phyloP scores from a whole-genome alignment of 805 yeast species.

The Candida anglica region DNA sequence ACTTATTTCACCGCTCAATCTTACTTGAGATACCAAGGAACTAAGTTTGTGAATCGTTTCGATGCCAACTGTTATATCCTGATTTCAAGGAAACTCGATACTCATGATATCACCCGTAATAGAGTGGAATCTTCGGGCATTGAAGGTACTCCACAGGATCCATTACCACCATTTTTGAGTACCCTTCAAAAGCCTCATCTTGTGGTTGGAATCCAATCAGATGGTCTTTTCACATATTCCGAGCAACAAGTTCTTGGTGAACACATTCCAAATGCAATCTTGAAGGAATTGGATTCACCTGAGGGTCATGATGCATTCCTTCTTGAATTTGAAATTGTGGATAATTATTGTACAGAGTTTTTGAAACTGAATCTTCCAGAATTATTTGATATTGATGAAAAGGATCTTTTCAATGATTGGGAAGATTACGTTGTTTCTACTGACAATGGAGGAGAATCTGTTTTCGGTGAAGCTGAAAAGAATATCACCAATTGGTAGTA shows the following conservation, averaged over 20 bases:
- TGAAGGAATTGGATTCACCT: constrained; percentile 78
- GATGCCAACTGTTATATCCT: constrained; percentile 97
- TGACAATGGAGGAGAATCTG: constrained; percentile 51
- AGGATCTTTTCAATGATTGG: constrained; percentile 42
- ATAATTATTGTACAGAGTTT: constrained; percentile 65
- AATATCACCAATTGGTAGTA: constrained; percentile 84
- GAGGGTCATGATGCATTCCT: constrained; percentile 98
- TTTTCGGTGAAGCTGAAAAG: constrained; percentile 91
- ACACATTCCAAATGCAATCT: constrained; percentile 61
- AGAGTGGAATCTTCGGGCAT: constrained; percentile 27
- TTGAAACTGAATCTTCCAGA: constrained; percentile 55
- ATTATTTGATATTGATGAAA: constrained; percentile 46
- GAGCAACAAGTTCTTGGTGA: constrained; percentile 86
- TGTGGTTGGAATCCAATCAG: constrained; percentile 85
- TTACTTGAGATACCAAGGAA: constrained; percentile 90
- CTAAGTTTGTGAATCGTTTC: constrained; percentile 81
- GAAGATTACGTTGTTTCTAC: constrained; percentile 31
- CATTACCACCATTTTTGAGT: constrained; percentile 50
- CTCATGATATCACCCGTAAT: constrained; percentile 89
- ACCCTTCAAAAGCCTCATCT: constrained; percentile 71
- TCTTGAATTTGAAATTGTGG: constrained; percentile 81
- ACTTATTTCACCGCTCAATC: constrained; percentile 92
- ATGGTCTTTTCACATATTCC: constrained; percentile 86
- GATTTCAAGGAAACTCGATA: constrained; percentile 87
- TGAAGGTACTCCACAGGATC: constrained; percentile 17